These are phyloP conservation scores for Arachis stenosperma DNA, from an alignment of 306 rosid species.

Conservation along the genomic window DNA sequence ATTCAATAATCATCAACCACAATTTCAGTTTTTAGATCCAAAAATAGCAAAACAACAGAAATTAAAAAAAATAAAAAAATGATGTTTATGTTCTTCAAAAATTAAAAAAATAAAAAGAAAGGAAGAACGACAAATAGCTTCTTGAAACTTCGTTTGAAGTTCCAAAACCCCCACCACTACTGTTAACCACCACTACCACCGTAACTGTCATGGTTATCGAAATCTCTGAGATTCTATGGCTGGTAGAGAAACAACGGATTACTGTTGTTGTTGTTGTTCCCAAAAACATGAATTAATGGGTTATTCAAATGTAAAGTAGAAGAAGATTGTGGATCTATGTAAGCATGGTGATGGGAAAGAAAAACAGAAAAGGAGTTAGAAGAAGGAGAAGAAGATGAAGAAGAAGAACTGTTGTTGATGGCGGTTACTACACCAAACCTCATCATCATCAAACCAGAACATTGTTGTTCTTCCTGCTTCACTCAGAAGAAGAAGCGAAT, in stretches of 20 bases:
- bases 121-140: too few species aligned
- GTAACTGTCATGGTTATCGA: conserved; percentile 23
- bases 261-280: neutral
- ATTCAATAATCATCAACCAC: too few species aligned
- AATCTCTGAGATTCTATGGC: conserved; percentile 9
- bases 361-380: conserved; percentile 39
- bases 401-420: conserved; percentile 25
- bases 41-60: too few species aligned
- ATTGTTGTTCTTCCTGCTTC: conserved; percentile 41
- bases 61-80: too few species aligned
- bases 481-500: neutral
- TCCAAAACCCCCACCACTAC: conserved; percentile 13
- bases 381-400: conserved; percentile 46
- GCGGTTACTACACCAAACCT: conserved; percentile 33
- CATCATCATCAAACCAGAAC: conserved; percentile 53
- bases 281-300: conserved; percentile 46
- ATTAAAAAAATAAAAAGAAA: too few species aligned
- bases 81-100: too few species aligned
- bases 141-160: too few species aligned
- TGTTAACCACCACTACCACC: neutral
- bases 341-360: conserved; percentile 37
- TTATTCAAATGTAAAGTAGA: conserved; percentile 42
- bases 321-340: conserved; percentile 56
- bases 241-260: conserved; percentile 39
- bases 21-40: too few species aligned